A percentile compares a stretch with the other conserved stretches of the same genome.
Conservation (phyloP, 306 rosid species). For the Acacia confusa region DNA sequence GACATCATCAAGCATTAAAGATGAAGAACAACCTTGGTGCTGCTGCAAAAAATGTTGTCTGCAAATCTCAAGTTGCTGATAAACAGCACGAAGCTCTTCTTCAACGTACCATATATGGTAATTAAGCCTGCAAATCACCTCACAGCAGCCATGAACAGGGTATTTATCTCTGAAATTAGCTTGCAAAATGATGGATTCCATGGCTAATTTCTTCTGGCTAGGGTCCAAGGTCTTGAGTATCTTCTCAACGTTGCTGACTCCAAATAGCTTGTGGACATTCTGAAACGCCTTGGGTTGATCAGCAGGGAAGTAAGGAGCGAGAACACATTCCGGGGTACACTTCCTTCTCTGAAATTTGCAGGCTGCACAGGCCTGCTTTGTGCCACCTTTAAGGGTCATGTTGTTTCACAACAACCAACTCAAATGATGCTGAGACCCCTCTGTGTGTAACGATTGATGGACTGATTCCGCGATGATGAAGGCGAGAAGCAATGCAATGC, state of each 20-base stretch:
- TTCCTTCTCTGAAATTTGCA: constrained; percentile 71
- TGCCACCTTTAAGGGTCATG: constrained; percentile 74
- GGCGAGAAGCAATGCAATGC: constrained; percentile 11
- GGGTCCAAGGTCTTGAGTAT: constrained; percentile 48
- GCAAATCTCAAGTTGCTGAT: constrained; percentile 53
- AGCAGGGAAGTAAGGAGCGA: constrained; percentile 75
- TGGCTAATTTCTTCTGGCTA: constrained; percentile 46
- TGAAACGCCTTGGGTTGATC: constrained; percentile 64
- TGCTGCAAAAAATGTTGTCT: constrained; percentile 50
- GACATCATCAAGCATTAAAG: constrained; percentile 40
- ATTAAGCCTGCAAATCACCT: constrained; percentile 47
- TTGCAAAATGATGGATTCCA: constrained; percentile 68
- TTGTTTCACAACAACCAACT: constrained; percentile 30
- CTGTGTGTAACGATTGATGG: not conserved
- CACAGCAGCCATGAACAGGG: constrained; percentile 69
- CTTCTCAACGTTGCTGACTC: constrained; percentile 67
- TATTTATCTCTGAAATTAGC: constrained; percentile 54
- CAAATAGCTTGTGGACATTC: constrained; percentile 73
- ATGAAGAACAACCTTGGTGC: constrained; percentile 7
- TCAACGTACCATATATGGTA: constrained; percentile 46
- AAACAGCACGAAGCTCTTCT: constrained; percentile 64
- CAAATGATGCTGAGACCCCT: constrained; percentile 25
- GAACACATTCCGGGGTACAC: constrained; percentile 63
- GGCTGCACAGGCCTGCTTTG: constrained; percentile 76
- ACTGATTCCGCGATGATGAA: constrained; percentile 1